phyloP scores from a whole-genome alignment of 2,329 filamentous ascomycete species.

The Podosphaera aphanis region DNA sequence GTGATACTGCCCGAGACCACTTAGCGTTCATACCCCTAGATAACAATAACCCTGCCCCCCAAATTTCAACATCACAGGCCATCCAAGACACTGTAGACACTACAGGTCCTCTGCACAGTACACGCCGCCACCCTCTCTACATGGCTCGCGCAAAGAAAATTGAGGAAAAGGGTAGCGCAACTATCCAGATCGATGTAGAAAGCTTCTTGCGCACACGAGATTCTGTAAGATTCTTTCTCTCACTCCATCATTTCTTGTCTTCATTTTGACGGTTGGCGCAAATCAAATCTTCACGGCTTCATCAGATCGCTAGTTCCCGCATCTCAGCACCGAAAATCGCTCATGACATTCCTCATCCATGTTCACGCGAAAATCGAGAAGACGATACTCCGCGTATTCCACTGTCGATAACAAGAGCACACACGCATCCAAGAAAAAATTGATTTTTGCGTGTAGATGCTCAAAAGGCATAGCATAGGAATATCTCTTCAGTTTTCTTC shows the following conservation, averaged over 20 bases:
- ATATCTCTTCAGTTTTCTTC: too few relatives aligned
- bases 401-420: slow-evolving; percentile 5
- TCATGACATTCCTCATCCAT: slow-evolving; percentile 4
- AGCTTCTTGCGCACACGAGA: slow-evolving; percentile 64
- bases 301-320: slow-evolving; percentile 2
- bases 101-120: too few relatives aligned
- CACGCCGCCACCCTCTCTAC: slow-evolving; percentile 4
- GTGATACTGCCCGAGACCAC: too few relatives aligned
- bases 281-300: slow-evolving; percentile 8
- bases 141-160: slow-evolving; percentile 21
- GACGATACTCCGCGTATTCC: slow-evolving; percentile 4
- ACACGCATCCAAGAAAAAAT: slow-evolving; percentile 7
- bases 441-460: too few relatives aligned
- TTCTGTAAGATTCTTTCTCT: slow-evolving; percentile 29
- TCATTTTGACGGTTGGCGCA: slow-evolving; percentile 2
- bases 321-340: slow-evolving; percentile 3
- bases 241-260: slow-evolving; percentile 4
- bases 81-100: too few relatives aligned
- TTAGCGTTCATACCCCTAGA: too few relatives aligned
- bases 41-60: too few relatives aligned
- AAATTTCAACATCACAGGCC: too few relatives aligned
- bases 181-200: slow-evolving; percentile 36
- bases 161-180: slow-evolving; percentile 13
- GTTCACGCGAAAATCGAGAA: slow-evolving; percentile 5
- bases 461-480: too few relatives aligned